Evolutionary conservation across 768 basidiomycete species (phyloP).

Genomic region (Zangia roseola): DNA sequence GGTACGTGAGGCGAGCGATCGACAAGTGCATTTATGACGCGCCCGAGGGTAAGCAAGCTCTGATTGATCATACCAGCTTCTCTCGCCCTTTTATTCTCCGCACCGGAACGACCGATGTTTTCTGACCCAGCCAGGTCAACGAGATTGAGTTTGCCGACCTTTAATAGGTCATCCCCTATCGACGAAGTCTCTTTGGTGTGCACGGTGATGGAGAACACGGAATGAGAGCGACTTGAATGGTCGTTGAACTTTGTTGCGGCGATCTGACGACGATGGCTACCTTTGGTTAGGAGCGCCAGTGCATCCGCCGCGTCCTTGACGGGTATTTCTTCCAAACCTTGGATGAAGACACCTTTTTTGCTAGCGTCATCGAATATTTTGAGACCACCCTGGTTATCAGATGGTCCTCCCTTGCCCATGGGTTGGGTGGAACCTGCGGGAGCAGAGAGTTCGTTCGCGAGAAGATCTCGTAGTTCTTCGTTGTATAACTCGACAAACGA

Average conservation of each 20-base stretch:
- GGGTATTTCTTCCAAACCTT: constrained; percentile 87
- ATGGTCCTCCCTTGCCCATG: constrained; percentile 61
- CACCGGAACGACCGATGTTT: constrained; percentile 94
- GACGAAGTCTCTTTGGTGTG: constrained; percentile 82
- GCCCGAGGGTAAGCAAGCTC: constrained; percentile 91
- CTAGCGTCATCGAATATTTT: constrained; percentile 92
- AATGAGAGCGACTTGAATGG: constrained; percentile 95
- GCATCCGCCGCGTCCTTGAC: constrained; percentile 85
- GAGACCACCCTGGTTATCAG: constrained; percentile 57
- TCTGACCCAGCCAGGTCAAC: constrained; percentile 98
- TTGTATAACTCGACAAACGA: constrained; percentile 97
- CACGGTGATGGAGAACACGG: constrained; percentile 94
- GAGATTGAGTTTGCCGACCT: constrained; percentile 93
- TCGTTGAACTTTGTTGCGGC: constrained; percentile 98
- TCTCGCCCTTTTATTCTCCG: constrained; percentile 90
- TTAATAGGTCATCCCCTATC: constrained; percentile 83
- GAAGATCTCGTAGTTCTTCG: constrained; percentile 94
- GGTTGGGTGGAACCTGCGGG: constrained; percentile 70
- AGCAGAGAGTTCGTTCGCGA: constrained; percentile 73
- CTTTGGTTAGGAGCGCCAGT: constrained; percentile 79
- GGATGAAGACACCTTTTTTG: constrained; percentile 89
- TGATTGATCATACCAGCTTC: constrained; percentile 99
- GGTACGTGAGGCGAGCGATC: constrained; percentile 91
- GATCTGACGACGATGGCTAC: constrained; percentile 87
- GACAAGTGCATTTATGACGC: constrained; percentile 95